Evolutionary conservation across 1,284 basidiomycete genomes (phyloP), one percentile per base, ranked within the genome.

Genomic region (Bjerkandera adusta): DNA sequence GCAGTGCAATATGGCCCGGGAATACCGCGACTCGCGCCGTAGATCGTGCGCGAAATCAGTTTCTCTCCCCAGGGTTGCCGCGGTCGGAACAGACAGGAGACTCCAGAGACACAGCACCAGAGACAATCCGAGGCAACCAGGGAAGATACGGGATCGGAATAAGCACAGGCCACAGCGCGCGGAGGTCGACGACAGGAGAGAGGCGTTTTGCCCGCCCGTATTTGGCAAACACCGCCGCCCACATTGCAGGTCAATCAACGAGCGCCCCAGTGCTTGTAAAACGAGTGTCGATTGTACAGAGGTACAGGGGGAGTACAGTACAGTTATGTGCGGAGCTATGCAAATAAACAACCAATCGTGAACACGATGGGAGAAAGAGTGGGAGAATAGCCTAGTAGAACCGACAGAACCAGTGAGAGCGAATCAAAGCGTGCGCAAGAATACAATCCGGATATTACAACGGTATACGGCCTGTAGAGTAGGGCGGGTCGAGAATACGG

Each of bases 401-500:
- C n/a, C n/a, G n/a, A n/a, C n/a, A n/a, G n/a, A n/a, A n/a, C n/a
- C n/a, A n/a, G n/a, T n/a, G n/a, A n/a, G n/a, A n/a, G n/a, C n/a
- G n/a, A n/a, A n/a, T n/a, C n/a, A n/a, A n/a, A n/a, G n/a, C n/a
- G n/a, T n/a, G n/a, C n/a, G n/a, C n/a, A n/a, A n/a, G n/a, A n/a
- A n/a, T n/a, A n/a, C 30, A 20, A 20, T 33, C 21, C 41, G 26
- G 36, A 21, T 30, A 38, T 36, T 38, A 46, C 30, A 45, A 21
- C 22, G 33, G 43, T 45, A 45, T 45, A 45, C 13, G 43, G 11
- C 33, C 22, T 36, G 25, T 45, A 37, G 25, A 24, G 43, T 37
- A 29, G 25, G 36, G 43, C 43, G 27, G 37, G 26, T 26, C 25
- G 33, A 13, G 34, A n/a, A 34, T n/a, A 25, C 32, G 30, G 32